phyloP scores from a whole-genome alignment of 257 asterid species.

The Verbascum thapsus region DNA sequence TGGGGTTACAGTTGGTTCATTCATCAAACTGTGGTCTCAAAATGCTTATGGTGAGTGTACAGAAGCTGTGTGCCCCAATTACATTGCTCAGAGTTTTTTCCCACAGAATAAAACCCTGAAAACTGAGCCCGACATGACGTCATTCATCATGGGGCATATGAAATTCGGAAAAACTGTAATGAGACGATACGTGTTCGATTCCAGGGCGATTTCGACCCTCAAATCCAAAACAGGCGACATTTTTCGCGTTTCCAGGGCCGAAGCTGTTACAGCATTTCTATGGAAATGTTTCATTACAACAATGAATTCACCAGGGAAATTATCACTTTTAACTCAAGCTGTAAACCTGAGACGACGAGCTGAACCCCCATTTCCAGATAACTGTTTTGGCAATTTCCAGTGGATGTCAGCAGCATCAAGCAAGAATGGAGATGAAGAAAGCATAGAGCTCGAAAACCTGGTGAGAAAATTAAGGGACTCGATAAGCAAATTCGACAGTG shows the following conservation, averaged over 20 bases:
- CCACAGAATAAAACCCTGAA: slow-evolving; percentile 16
- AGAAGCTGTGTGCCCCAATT: slow-evolving; percentile 20
- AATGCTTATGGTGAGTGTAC: background rate
- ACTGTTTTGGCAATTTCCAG: slow-evolving; percentile 29
- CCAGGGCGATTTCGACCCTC: slow-evolving; percentile 17
- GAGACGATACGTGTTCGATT: slow-evolving; percentile 30
- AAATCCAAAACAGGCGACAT: background rate
- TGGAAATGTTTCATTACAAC: slow-evolving; percentile 34
- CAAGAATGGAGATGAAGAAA: background rate
- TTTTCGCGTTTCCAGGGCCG: slow-evolving; percentile 24
- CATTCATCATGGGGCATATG: background rate
- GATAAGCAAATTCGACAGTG: slow-evolving; percentile 20
- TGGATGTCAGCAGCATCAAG: slow-evolving; percentile 5
- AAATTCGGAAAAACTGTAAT: slow-evolving; percentile 8
- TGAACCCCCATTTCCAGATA: slow-evolving; percentile 21
- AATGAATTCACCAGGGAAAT: background rate
- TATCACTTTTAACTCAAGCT: slow-evolving; percentile 2
- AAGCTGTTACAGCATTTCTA: slow-evolving; percentile 24
- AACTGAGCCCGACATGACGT: too few species aligned
- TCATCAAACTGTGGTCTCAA: slow-evolving; percentile 27
- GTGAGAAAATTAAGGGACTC: slow-evolving; percentile 20
- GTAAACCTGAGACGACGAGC: slow-evolving; percentile 32
- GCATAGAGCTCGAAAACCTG: slow-evolving; percentile 5
- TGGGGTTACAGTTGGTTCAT: background rate
- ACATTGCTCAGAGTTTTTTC: slow-evolving; percentile 23